A percentile compares a stretch with the other conserved stretches of the same genome.
phyloP scores from a whole-genome alignment of 2,329 filamentous ascomycete genomes.

The Lachnellula cervina region DNA sequence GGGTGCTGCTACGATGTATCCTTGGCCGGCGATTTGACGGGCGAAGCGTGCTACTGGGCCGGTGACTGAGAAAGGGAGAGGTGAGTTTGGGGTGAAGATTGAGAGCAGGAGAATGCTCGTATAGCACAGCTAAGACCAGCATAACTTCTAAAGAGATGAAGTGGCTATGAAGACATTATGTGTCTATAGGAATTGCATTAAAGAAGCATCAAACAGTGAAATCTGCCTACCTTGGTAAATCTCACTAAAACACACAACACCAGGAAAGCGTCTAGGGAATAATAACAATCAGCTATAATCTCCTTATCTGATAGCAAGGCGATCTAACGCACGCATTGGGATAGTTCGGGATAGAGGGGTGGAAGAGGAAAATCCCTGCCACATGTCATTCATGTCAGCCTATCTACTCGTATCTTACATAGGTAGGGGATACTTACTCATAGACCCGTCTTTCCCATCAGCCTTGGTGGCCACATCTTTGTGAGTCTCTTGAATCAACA shows the following conservation, averaged over 20 bases:
- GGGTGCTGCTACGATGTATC: conserved; percentile 87
- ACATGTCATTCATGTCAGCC: conserved; percentile 8
- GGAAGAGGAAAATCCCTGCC: conserved; percentile 81
- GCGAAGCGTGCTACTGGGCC: conserved; percentile 86
- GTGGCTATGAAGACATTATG: neutral
- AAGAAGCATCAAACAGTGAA: neutral
- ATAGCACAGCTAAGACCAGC: neutral
- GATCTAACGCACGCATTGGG: conserved; percentile 64
- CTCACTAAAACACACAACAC: conserved; percentile 84
- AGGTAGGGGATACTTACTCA: conserved; percentile 39
- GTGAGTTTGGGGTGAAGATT: conserved; percentile 5
- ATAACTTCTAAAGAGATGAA: too few relatives aligned
- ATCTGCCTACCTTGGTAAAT: conserved; percentile 79
- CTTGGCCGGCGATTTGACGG: conserved; percentile 84
- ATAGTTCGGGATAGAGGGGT: conserved; percentile 78
- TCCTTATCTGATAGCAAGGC: neutral
- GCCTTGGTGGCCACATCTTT: conserved; percentile 55
- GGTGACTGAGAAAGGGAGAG: conserved; percentile 55
- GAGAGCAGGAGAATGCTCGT: neutral
- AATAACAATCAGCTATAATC: conserved; percentile 6
- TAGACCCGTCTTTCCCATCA: conserved; percentile 47
- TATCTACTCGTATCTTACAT: neutral
- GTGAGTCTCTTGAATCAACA: conserved; percentile 56
- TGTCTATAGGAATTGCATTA: neutral
- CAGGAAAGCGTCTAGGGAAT: conserved; percentile 62